Base-by-base conservation (phyloP, 331 rosid species). In the Spiraea crenata region DNA sequence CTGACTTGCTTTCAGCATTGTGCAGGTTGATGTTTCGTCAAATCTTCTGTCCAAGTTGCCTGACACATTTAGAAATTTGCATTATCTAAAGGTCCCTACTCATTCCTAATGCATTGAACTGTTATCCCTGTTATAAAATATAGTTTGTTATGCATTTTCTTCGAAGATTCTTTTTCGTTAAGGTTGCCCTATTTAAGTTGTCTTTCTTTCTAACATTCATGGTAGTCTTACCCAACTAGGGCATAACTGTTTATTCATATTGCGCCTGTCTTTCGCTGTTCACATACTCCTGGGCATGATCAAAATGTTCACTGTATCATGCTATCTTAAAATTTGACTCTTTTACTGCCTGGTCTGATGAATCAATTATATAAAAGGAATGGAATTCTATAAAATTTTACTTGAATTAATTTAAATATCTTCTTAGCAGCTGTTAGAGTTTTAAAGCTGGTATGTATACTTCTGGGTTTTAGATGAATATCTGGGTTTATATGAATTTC, bases 1-100 rank as follows among this genome's bases (percentile, higher is more conserved):
- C 66, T 79, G 54, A 63, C 77, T 63, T 65, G 47, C 47, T 57
- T 58, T 64, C 6, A 6, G 7, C 60, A 16, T 57, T 66, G 70
- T 48, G 45, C 84, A 93, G 99, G 87, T 84, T 79, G 96, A 91
- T 79, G 79, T 93, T 65, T 85, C 99, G 19, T 91, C 95, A 50
- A 93, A 93, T 84, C 82, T 87, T 72, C 84, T 91, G 50, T 80
- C 84, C 9, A 84, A 83, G 65, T 84, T 93, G 86, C 97, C 99
- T 7, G 92, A 89, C 81, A 76, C 92, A 64, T 73, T 87, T 74
- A 80, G 88, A 69, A 76, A 67, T 82, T 80, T 93, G 81, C 78
- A 48, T 67, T 81, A 82, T 72, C 78, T 93, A 83, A 93, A 93
- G 99, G 97, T 91, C 58, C 16, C 13, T 58, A 59, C 45, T 59